Base-by-base conservation (phyloP, 2,329 filamentous ascomycete species). In the Lecanosticta acicola region DNA sequence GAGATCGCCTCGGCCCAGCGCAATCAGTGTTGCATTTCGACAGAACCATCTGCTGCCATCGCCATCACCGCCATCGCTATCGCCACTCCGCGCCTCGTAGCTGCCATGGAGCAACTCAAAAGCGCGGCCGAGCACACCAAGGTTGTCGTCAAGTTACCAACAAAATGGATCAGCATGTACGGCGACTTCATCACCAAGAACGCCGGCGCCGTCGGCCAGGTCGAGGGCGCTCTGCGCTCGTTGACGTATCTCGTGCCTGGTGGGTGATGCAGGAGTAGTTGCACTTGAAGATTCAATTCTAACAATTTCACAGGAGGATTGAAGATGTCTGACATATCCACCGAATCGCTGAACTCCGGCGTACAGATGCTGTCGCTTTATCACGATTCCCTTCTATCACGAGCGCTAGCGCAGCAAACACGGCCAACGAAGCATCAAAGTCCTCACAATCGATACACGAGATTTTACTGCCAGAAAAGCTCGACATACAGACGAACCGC, bases 211-310 rank as follows among this genome's bases (percentile, higher is more conserved):
- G 89, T 98, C 43, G 87, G 88, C 40, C 90, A 95, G 71, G 91
- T 98, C 53, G 93, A 98, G 72, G 94, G 87, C 53, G 88, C 89
- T 11, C 72, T 98, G 62, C 82, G 93, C 32, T 95, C 89, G 20
- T 71, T 98, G 55, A 96, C 91, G 39, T 98, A 98, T 66, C 89
- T 98, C 55, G 93, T 97, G 40, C 93, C 91, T 47, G 90, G 85
- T 82, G 13, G 18, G 41, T 19, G 10, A 33, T 11, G n/a, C 13
- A 32, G 8, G 8, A 26, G 17, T 3, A 18, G n/a, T 1, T 24
- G 16, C 16, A 33, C 8, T 8, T 11, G 14, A 4, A n/a, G 2
- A 3, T 13, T 9, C 5, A 7, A 14, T 10, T 4, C 32, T 21
- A 21, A 48, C 26, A 10, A 24, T 35, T 29, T 11, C 16, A n/a